These are phyloP conservation scores for Coemansia aciculifera DNA, from an alignment of 192 early-diverging fungal genomes.

Conservation along the genomic window DNA sequence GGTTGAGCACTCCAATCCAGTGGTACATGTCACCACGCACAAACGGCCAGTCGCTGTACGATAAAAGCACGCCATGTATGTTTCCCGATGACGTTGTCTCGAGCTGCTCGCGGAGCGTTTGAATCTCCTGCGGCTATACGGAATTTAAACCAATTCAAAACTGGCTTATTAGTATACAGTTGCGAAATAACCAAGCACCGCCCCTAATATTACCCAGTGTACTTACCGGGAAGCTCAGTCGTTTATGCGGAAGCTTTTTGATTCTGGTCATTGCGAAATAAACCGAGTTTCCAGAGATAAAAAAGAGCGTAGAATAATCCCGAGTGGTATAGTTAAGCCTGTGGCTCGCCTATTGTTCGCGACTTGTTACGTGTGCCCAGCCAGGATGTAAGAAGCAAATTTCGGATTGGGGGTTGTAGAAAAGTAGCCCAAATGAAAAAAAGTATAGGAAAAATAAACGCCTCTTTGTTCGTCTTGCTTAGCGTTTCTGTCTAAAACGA, in stretches of 20 bases:
- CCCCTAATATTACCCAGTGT: background rate
- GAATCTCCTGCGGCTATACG: slow-evolving; percentile 52
- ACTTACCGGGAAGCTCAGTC: slow-evolving; percentile 56
- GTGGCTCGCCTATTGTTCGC: background rate
- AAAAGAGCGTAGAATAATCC: slow-evolving; percentile 1
- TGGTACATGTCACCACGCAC: slow-evolving; percentile 92
- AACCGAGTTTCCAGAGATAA: background rate
- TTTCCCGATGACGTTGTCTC: slow-evolving; percentile 55
- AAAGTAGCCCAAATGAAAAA: background rate
- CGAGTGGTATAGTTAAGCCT: background rate
- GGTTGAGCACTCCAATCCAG: slow-evolving; percentile 93
- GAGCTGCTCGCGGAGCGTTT: slow-evolving; percentile 47
- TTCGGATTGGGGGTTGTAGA: background rate
- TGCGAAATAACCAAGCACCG: background rate
- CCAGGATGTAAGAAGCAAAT: slow-evolving; percentile 5
- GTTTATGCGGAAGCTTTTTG: slow-evolving; percentile 54
- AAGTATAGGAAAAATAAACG: background rate
- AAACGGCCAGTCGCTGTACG: slow-evolving; percentile 69
- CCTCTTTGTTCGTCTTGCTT: background rate
- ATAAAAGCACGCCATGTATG: slow-evolving; percentile 58
- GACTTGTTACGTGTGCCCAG: background rate
- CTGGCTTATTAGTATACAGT: background rate
- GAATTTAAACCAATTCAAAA: background rate
- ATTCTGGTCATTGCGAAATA: slow-evolving; percentile 44
- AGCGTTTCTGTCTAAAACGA: background rate